phyloP scores from a whole-genome alignment of 2,329 filamentous ascomycete species.

The Aspergillus proliferans region DNA sequence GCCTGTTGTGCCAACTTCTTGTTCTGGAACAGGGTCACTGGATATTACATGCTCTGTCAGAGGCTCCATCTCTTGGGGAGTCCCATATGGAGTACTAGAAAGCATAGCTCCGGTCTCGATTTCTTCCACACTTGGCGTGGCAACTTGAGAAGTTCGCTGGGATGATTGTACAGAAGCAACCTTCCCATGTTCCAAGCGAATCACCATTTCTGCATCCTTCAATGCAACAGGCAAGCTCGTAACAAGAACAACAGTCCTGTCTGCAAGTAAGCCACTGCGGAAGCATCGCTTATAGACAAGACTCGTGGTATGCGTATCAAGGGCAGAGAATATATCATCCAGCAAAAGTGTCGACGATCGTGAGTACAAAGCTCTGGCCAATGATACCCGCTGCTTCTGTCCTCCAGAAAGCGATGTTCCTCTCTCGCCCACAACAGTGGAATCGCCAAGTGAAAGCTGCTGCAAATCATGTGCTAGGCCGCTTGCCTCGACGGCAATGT shows the following conservation, averaged over 20 bases:
- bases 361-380: constrained; percentile 55
- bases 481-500: constrained; percentile 56
- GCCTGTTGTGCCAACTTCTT: constrained; percentile 4
- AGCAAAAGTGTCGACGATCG: constrained; percentile 50
- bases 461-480: constrained; percentile 52
- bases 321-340: constrained; percentile 55
- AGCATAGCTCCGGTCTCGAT: not conserved
- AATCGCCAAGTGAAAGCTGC: constrained; percentile 52
- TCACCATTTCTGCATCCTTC: constrained; percentile 16
- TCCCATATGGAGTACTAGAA: constrained; percentile 3
- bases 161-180: constrained; percentile 9
- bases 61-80: not conserved
- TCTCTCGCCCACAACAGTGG: constrained; percentile 56
- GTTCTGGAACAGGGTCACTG: constrained; percentile 1
- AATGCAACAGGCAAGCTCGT: constrained; percentile 39
- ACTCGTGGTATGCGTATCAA: constrained; percentile 54
- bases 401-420: constrained; percentile 59
- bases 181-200: constrained; percentile 14
- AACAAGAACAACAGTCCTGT: constrained; percentile 52
- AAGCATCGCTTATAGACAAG: constrained; percentile 54
- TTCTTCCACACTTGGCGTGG: not conserved
- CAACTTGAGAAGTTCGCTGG: not conserved
- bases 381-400: constrained; percentile 56
- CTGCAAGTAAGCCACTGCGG: constrained; percentile 49
- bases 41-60: not conserved